Base-by-base conservation (phyloP, 148 eudicot species). In the Pharnaceum exiguum region DNA sequence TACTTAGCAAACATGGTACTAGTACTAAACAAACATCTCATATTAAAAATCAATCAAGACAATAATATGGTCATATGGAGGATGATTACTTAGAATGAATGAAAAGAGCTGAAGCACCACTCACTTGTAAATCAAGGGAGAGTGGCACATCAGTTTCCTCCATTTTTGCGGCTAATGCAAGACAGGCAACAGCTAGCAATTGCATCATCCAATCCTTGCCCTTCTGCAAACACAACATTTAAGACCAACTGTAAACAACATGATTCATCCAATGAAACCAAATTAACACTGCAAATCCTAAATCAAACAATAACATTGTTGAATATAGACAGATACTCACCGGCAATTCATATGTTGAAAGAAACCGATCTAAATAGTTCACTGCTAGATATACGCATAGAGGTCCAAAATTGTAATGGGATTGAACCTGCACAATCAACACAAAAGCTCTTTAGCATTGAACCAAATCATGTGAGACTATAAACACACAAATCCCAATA, bases 341-440 rank as follows among this genome's bases (percentile, higher is more conserved):
- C 30, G 84, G 86, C 25, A 78, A 53, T 39, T 77, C 78, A 68
- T 78, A 78, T 17, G 67, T 59, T 10, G 91, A 82, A 22, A 84
- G 80, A 76, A 84, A 84, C 46, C 91, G 79, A 61, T 88, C 91
- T 79, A 88, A 59, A 78, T 84, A 88, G 79, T 75, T 84, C 29
- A 79, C 56, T 32, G 91, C 65, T 68, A 82, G 67, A 65, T 76
- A 84, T 53, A 75, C 69, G 69, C 89, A 84, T 25, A 84, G 62
- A 27, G 96, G 82, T 45, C 88, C 86, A 65, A 84, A 88, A 68
- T 80, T 80, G 82, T 68, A 84, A 60, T 84, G 73, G 35, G 79
- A 76, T 60, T 69, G 76, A 54, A 75, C 96, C 96, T 88, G 89
- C 67, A 32, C 24, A 45, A 67, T 36, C 68, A 65, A 51, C 30